These are phyloP conservation scores for Brettanomyces custersianus DNA, from an alignment of 805 yeast genomes.

Conservation along the genomic window DNA sequence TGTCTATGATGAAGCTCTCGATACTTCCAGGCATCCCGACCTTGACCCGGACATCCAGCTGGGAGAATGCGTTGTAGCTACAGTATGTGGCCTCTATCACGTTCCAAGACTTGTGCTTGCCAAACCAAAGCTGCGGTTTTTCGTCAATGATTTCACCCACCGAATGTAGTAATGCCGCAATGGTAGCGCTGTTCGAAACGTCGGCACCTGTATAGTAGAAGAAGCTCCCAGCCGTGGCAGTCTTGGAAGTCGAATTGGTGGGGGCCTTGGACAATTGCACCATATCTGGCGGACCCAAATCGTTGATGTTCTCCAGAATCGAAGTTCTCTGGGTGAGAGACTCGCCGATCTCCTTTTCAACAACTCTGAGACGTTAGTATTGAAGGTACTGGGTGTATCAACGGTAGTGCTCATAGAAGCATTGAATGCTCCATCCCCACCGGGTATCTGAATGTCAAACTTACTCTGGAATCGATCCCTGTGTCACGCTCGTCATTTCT, in stretches of 20 bases:
- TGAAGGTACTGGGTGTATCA: constrained; percentile 8
- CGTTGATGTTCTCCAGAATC: constrained; percentile 48
- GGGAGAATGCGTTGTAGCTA: constrained; percentile 51
- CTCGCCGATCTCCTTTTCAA: constrained; percentile 39
- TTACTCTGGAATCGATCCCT: constrained; percentile 58
- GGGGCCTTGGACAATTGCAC: constrained; percentile 37
- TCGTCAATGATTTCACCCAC: constrained; percentile 55
- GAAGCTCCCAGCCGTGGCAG: constrained; percentile 47
- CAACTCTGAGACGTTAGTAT: constrained; percentile 28
- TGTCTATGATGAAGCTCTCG: constrained; percentile 41
- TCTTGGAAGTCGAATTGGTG: constrained; percentile 19
- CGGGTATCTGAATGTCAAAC: constrained; percentile 14
- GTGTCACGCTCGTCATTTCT: constrained; percentile 34
- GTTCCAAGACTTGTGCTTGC: constrained; percentile 59
- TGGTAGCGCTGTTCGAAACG: constrained; percentile 65
- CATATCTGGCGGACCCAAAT: constrained; percentile 67
- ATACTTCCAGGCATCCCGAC: constrained; percentile 73
- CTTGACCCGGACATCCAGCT: constrained; percentile 60
- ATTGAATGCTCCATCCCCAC: not conserved
- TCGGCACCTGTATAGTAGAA: constrained; percentile 70
- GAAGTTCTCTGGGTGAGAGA: constrained; percentile 58
- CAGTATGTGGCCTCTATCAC: constrained; percentile 67
- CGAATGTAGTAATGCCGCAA: constrained; percentile 66
- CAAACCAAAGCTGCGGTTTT: constrained; percentile 71
- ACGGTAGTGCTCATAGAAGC: too few relatives aligned